Evolutionary conservation across 768 basidiomycete genomes (phyloP).

Genomic region (Amanita muscaria): DNA sequence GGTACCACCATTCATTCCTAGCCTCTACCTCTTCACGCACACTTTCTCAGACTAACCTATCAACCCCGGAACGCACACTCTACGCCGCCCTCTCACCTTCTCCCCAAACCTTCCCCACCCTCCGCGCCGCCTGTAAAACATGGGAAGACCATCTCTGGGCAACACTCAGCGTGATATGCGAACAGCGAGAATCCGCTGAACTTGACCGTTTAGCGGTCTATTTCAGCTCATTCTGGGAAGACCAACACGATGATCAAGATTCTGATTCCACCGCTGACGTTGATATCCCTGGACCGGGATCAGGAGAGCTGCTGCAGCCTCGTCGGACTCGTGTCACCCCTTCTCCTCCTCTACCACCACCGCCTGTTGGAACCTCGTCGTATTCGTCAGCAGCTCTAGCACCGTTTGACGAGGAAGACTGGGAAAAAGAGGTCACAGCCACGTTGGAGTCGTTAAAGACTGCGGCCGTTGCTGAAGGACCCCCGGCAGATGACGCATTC

Average conservation of each 20-base stretch:
- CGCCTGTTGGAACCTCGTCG: neutral
- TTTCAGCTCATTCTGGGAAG: constrained; percentile 58
- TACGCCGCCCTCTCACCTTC: constrained; percentile 81
- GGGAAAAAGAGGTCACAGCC: constrained; percentile 55
- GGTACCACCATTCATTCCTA: constrained; percentile 15
- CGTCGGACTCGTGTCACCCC: neutral
- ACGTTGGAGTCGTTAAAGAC: constrained; percentile 50
- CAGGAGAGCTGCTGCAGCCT: no score
- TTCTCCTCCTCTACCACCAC: neutral
- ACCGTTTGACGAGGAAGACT: constrained; percentile 42
- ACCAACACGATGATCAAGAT: constrained; percentile 21
- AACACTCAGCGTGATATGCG: constrained; percentile 70
- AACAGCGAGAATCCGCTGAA: constrained; percentile 68
- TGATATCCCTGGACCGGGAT: no score
- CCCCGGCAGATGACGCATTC: constrained; percentile 65
- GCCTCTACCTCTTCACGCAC: neutral
- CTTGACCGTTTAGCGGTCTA: constrained; percentile 60
- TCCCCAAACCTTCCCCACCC: constrained; percentile 51
- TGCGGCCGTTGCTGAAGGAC: constrained; percentile 58
- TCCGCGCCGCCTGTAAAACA: constrained; percentile 69
- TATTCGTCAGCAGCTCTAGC: neutral
- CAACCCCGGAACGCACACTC: constrained; percentile 71
- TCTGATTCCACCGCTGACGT: neutral
- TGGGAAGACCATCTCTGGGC: constrained; percentile 99
- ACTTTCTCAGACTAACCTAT: constrained; percentile 40